These are phyloP conservation scores for Debaryomyces sp. DNA, from an alignment of 1,139 yeast species.

Conservation along the genomic window DNA sequence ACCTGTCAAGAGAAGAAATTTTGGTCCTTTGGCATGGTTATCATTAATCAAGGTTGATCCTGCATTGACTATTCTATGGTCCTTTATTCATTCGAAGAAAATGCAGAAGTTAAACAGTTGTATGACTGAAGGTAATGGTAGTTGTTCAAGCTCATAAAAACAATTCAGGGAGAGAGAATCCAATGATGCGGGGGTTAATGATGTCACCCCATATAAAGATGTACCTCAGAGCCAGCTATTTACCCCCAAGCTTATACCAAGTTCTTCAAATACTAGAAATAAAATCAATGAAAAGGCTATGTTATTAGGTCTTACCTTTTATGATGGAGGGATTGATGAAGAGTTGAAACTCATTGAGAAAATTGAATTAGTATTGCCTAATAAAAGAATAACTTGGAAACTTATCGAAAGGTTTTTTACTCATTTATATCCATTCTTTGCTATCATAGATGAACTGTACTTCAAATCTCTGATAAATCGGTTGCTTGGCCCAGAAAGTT, in stretches of 20 bases:
- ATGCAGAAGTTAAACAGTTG: not conserved
- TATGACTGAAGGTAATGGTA: not conserved
- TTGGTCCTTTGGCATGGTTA: constrained; percentile 44
- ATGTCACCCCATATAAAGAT: constrained; percentile 4
- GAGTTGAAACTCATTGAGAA: constrained; percentile 30
- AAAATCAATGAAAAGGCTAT: constrained; percentile 25
- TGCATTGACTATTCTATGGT: constrained; percentile 3
- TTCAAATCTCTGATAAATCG: constrained; percentile 21
- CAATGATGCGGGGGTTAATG: not conserved
- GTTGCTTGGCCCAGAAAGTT: constrained; percentile 27
- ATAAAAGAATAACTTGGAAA: constrained; percentile 45
- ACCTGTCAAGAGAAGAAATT: constrained; percentile 25
- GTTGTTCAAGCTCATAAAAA: not conserved
- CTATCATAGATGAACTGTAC: constrained; percentile 47
- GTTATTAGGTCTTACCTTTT: constrained; percentile 32
- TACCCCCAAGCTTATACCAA: not conserved
- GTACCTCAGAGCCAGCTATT: not conserved
- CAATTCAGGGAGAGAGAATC: not conserved
- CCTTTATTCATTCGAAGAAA: not conserved
- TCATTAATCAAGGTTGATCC: constrained; percentile 15
- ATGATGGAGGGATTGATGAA: constrained; percentile 24
- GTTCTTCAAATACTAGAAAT: not conserved
- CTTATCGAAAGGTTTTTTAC: constrained; percentile 48
- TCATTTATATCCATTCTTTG: constrained; percentile 47
- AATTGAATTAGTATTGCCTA: constrained; percentile 47